Evolutionary conservation across 2,329 filamentous ascomycete genomes (phyloP).

Genomic region (Paecilomyces dactylethromorphus): DNA sequence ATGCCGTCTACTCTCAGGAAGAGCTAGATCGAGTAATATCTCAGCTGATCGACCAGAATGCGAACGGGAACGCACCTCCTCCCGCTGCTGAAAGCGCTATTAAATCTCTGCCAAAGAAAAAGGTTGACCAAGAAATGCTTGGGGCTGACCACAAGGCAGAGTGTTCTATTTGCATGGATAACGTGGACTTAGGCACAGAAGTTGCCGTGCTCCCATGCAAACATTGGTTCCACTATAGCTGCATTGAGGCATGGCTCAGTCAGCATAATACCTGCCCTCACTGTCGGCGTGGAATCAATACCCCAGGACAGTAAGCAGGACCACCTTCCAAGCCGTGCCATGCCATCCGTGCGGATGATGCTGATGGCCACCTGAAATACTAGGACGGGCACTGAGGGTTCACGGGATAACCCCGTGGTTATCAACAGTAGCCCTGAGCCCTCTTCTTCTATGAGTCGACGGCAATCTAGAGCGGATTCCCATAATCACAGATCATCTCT

Average conservation of each 20-base stretch:
- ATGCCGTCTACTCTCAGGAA: constrained; percentile 86
- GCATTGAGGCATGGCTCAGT: constrained; percentile 74
- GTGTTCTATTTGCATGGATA: constrained; percentile 93
- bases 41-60: constrained; percentile 76
- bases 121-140: constrained; percentile 64
- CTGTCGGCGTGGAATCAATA: constrained; percentile 35
- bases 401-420: constrained; percentile 11
- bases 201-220: constrained; percentile 76
- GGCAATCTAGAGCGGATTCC: neutral
- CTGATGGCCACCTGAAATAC: neutral
- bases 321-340: neutral
- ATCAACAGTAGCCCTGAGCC: constrained; percentile 11
- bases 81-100: constrained; percentile 75
- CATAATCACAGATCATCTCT: neutral
- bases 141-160: constrained; percentile 62
- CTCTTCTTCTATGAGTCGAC: constrained; percentile 5
- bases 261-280: constrained; percentile 88
- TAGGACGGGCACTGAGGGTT: constrained; percentile 8
- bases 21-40: constrained; percentile 84
- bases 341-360: neutral
- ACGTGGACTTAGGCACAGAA: constrained; percentile 64
- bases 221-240: constrained; percentile 88
- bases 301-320: constrained; percentile 16
- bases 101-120: constrained; percentile 62
- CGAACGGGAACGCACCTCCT: constrained; percentile 67